Base-by-base conservation (phyloP, 495 filamentous ascomycete genomes). In the Podospora pseudocomata region DNA sequence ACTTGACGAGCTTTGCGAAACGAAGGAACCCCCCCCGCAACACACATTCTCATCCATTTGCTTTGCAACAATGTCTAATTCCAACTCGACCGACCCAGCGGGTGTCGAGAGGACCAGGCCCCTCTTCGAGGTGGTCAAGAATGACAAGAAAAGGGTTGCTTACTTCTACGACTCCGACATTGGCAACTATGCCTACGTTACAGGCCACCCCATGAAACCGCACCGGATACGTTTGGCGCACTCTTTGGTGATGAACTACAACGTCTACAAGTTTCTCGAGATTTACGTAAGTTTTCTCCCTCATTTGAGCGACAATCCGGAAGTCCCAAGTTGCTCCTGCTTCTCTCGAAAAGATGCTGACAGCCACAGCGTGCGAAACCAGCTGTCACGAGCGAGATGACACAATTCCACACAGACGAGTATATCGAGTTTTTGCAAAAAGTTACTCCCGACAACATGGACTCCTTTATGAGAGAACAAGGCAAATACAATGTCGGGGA, bases 381-480 rank as follows among this genome's bases (percentile, higher is more conserved):
- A 11, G 95, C 95, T 18, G 94, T 92, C 30, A 93, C 92, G 67
- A 90, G 91, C 70, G 95, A 99, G 76, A 99, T 99, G 95, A 97
- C 95, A 66, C 96, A 98, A 77, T 99, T 98, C 76, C 95, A 99
- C 79, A 97, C 95, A 7, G 95, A 99, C 77, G 95, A 99, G 79
- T 99, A 99, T 78, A 94, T 99, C 74, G 96, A 99, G 65, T 99
- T 99, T 79, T 82, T 99, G 20, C 90, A 92, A 65, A 93, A 93
- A 71, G 96, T 99, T 26, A 98, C 95, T 0, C 96, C 95, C 5
- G 95, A 98, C 77, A 99, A 99, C 74, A 99, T 99, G 96, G 95
- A 99, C 68, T 82, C 85, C 23, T 98, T 90, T 72, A 86, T 90
- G 62, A 91, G 95, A 67, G 95, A 99, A 77, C 95, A 99, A 77